Evolutionary conservation across 2,329 filamentous ascomycete genomes (phyloP).

Genomic region (Hortaea werneckii): DNA sequence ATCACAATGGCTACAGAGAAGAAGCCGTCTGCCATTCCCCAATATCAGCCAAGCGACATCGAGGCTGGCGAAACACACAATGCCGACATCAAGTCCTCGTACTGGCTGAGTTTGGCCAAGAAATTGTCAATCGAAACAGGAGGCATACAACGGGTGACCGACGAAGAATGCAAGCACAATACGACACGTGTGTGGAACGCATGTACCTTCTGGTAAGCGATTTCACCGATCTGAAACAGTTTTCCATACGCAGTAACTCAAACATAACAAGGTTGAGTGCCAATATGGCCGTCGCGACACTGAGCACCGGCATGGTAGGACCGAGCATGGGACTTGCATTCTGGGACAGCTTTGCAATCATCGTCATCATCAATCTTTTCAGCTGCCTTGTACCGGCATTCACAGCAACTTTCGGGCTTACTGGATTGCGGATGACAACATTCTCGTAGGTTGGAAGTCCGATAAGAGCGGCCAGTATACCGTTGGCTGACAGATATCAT

Average conservation of each 20-base stretch:
- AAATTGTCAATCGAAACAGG: not conserved
- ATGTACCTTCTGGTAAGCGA: conserved; percentile 6
- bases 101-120: not conserved
- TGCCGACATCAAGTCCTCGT: not conserved
- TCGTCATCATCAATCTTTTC: conserved; percentile 7
- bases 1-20: no score
- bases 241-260: not conserved
- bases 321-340: conserved; percentile 7
- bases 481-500: not conserved
- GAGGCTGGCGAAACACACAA: not conserved
- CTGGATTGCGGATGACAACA: conserved; percentile 9
- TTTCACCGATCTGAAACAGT: not conserved
- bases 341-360: conserved; percentile 8
- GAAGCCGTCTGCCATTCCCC: no score
- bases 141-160: not conserved
- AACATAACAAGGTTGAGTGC: conserved; percentile 5
- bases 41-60: not conserved
- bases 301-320: conserved; percentile 9
- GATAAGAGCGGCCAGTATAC: no score
- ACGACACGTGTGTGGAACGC: conserved; percentile 2
- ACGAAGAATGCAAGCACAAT: not conserved
- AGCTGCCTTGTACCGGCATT: conserved; percentile 7
- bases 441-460: conserved; percentile 1
- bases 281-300: conserved; percentile 9
- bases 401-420: conserved; percentile 7